These are phyloP conservation scores for Silybum marianum DNA, from an alignment of 129 eudicot genomes.

Conservation along the genomic window DNA sequence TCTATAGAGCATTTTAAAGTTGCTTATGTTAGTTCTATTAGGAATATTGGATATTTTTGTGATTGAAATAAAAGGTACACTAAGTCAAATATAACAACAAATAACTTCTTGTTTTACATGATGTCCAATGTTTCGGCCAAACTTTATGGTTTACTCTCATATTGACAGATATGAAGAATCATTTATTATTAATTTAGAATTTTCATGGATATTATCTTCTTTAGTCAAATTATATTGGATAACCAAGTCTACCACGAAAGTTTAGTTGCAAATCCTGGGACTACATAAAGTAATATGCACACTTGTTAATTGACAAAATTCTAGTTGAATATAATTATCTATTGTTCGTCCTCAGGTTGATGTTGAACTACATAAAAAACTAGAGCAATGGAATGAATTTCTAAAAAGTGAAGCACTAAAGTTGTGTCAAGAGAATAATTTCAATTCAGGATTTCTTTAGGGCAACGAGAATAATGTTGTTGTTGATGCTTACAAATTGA, in stretches of 20 bases:
- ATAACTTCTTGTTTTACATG: not conserved
- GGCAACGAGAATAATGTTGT: constrained; percentile 79
- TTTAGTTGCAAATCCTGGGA: too few relatives aligned
- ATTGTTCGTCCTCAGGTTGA: constrained; percentile 64
- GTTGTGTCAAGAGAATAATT: constrained; percentile 90
- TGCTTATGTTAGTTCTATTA: not conserved
- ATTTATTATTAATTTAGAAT: too few relatives aligned
- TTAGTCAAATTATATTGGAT: not conserved
- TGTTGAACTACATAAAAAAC: constrained; percentile 77
- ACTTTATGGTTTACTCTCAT: not conserved
- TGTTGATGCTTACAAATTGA: constrained; percentile 92
- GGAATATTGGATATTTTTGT: not conserved
- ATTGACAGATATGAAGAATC: not conserved
- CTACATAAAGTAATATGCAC: not conserved
- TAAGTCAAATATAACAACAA: not conserved
- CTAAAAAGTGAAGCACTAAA: constrained; percentile 81
- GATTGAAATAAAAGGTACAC: not conserved
- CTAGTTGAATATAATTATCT: not conserved
- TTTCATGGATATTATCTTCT: not conserved
- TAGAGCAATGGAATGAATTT: constrained; percentile 93
- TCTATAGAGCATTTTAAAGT: too few relatives aligned
- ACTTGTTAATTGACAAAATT: not conserved
- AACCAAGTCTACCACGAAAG: not conserved
- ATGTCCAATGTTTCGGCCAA: not conserved
- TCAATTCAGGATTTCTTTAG: constrained; percentile 85